Evolutionary conservation across 2,329 filamentous ascomycete genomes (phyloP).

Genomic region (Fusarium clavum): DNA sequence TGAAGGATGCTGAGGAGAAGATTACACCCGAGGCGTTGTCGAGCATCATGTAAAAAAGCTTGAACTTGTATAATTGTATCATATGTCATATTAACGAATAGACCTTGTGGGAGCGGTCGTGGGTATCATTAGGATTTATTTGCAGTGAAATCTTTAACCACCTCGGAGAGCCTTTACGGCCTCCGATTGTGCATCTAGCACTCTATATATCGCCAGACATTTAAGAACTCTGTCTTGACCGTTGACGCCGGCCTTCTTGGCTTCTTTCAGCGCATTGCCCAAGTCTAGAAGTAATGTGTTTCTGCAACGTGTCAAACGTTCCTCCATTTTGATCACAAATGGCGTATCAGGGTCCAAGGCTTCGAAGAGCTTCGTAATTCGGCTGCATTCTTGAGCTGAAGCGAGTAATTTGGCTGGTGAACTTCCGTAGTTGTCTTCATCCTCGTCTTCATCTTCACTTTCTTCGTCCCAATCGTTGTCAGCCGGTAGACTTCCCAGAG

Average conservation of each 20-base stretch:
- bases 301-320: conserved; percentile 64
- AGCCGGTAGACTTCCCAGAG: conserved; percentile 59
- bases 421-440: conserved; percentile 55
- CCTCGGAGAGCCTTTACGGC: conserved; percentile 62
- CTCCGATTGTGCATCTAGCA: conserved; percentile 64
- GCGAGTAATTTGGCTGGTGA: conserved; percentile 60
- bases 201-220: conserved; percentile 65
- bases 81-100: conserved; percentile 51
- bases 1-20: conserved; percentile 70
- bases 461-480: conserved; percentile 51
- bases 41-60: conserved; percentile 62
- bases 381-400: conserved; percentile 60
- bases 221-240: conserved; percentile 62
- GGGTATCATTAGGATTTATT: conserved; percentile 48
- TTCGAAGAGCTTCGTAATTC: conserved; percentile 57
- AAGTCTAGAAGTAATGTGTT: conserved; percentile 69
- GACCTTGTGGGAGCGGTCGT: conserved; percentile 29
- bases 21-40: conserved; percentile 65
- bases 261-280: conserved; percentile 61
- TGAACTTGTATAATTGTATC: conserved; percentile 53
- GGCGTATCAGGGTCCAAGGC: conserved; percentile 60
- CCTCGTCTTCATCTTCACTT: conserved; percentile 56
- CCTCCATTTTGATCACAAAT: conserved; percentile 64
- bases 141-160: conserved; percentile 45
- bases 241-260: conserved; percentile 55